Evolutionary conservation across 768 basidiomycete species (phyloP), one percentile per base, ranked within the genome.

Genomic region (Suillus subaureus): DNA sequence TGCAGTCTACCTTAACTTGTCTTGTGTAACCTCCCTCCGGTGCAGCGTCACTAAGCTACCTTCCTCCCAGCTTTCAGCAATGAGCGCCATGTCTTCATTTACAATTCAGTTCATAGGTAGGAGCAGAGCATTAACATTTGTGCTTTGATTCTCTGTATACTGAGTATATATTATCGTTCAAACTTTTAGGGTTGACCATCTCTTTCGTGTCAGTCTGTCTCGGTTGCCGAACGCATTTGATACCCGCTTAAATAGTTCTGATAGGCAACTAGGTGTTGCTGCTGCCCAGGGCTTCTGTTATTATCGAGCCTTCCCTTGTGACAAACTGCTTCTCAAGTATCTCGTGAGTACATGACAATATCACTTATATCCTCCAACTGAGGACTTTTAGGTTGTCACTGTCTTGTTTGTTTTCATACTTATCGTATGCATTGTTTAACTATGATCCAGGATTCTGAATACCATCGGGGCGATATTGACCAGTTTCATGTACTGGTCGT

Each of bases 231-330:
- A 40, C 9, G 8, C 15, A 28, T 40, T 60, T 5, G 8, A 28
- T 8, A 16, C 16, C 4, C 16, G 18, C 51, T 52, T 28, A 16
- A 9, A 28, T 26, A 26, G 16, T 26, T 28, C 51, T 18, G 26
- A 39, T 61, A 64, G 63, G 39, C 42, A 62, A 43, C 58, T 42
- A n/a, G 63, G 63, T 35, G 23, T 45, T 23, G 37, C 42, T 47
- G 16, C n/a, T 16, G 21, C 18, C 15, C 63, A 64, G 26, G 23
- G 43, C 7, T 62, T 31, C 23, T 62, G 11, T 28, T 45, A 42
- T 62, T 12, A 61, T 40, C 61, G 31, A 43, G 8, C 31, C 21
- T 64, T 64, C 21, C 61, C 63, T 62, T n/a, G 5, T 15, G 63
- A 64, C n/a, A 62, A n/a, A 64, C 11, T 6, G 28, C 31, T 26